These are phyloP conservation scores for Monilinia laxa DNA, from an alignment of 2,329 filamentous ascomycete genomes.

Conservation along the genomic window DNA sequence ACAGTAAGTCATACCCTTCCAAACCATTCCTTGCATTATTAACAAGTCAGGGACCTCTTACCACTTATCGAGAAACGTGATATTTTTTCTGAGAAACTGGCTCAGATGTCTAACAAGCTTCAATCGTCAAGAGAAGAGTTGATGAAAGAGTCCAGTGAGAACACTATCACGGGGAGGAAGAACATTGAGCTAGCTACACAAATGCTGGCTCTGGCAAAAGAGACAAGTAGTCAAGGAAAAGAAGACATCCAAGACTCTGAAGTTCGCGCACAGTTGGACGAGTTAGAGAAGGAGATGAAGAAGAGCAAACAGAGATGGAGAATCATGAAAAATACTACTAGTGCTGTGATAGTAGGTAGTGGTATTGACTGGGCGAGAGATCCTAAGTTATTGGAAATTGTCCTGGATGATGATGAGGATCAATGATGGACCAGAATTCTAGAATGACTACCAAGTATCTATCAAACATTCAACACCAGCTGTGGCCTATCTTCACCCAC, in stretches of 20 bases:
- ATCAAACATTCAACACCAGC: not conserved
- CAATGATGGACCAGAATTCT: constrained; percentile 32
- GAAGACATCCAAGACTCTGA: constrained; percentile 55
- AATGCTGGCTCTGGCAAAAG: constrained; percentile 61
- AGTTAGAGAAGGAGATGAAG: constrained; percentile 59
- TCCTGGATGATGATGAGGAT: constrained; percentile 64
- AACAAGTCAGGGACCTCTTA: constrained; percentile 48
- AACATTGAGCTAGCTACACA: constrained; percentile 64
- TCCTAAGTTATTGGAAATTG: constrained; percentile 64
- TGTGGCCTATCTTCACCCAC: not conserved
- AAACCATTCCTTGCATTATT: constrained; percentile 24
- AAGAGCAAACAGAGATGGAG: constrained; percentile 66
- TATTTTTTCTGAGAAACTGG: constrained; percentile 60
- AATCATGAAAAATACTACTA: constrained; percentile 75
- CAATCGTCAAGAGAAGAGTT: constrained; percentile 53
- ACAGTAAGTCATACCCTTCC: constrained; percentile 50
- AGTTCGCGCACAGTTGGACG: constrained; percentile 55
- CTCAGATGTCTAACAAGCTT: constrained; percentile 56
- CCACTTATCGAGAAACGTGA: constrained; percentile 68
- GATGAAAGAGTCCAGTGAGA: constrained; percentile 57
- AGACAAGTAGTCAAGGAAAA: constrained; percentile 53
- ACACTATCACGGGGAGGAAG: constrained; percentile 53
- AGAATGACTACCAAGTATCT: not conserved
- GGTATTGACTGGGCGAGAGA: constrained; percentile 79
- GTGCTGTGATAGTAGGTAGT: constrained; percentile 75